Conservation (phyloP, 352 stramenopile genomes). For the Phytopythium kandeliae region DNA sequence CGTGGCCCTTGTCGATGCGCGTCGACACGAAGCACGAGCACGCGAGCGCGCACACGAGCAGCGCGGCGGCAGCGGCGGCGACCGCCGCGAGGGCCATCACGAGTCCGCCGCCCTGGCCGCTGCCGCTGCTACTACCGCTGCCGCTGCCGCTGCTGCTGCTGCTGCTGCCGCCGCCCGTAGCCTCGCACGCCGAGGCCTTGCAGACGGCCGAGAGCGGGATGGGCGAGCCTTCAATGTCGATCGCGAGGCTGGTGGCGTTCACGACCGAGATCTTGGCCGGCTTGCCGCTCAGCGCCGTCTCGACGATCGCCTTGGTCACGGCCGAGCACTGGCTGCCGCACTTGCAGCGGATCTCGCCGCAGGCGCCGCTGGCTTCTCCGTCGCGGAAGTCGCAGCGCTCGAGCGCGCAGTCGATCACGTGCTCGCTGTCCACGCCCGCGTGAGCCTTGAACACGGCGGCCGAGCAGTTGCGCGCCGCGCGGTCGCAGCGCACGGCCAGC, state of each 20-base stretch:
- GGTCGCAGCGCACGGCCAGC: slow-evolving; percentile 56
- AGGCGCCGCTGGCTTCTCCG: slow-evolving; percentile 35
- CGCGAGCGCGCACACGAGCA: slow-evolving; percentile 26
- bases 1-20: slow-evolving; percentile 15
- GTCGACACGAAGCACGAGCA: slow-evolving; percentile 34
- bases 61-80: slow-evolving; percentile 14
- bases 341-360: slow-evolving; percentile 49
- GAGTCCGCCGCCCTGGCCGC: slow-evolving; percentile 15
- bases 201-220: slow-evolving; percentile 64
- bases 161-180: slow-evolving; percentile 12
- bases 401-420: slow-evolving; percentile 73
- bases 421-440: slow-evolving; percentile 31
- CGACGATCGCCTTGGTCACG: slow-evolving; percentile 62
- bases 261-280: slow-evolving; percentile 42
- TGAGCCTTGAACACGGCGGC: slow-evolving; percentile 65
- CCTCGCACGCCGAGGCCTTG: slow-evolving; percentile 57
- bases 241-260: slow-evolving; percentile 39
- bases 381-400: slow-evolving; percentile 40
- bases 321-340: slow-evolving; percentile 53
- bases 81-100: slow-evolving; percentile 32
- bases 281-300: slow-evolving; percentile 60
- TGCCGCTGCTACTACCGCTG: slow-evolving; percentile 12
- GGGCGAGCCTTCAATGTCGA: slow-evolving; percentile 67
- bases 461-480: slow-evolving; percentile 34
- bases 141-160: slow-evolving; percentile 21